Conservation (phyloP, 495 filamentous ascomycete genomes). For the Extremus antarcticus region DNA sequence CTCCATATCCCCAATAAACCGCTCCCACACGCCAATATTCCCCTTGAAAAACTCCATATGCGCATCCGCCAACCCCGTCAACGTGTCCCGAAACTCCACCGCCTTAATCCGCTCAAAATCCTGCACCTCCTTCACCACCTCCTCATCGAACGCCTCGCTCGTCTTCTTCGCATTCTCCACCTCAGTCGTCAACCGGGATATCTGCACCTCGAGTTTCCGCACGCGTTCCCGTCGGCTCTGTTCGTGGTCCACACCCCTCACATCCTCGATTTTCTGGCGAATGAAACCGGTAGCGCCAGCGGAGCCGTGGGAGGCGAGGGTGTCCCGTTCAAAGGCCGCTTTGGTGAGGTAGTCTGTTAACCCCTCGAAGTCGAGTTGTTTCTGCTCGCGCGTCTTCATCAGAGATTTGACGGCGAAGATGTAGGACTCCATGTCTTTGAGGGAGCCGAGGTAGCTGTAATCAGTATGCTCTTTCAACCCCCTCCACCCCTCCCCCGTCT, state of each 20-base stretch:
- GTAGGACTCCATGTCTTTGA: constrained; percentile 91
- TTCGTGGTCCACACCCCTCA: constrained; percentile 93
- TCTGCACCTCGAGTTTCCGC: constrained; percentile 80
- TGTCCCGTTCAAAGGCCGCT: constrained; percentile 76
- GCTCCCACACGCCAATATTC: constrained; percentile 77
- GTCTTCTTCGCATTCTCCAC: constrained; percentile 75
- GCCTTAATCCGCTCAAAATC: constrained; percentile 97
- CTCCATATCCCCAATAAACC: constrained; percentile 82
- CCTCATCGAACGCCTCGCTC: constrained; percentile 83
- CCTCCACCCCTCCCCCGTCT: constrained; percentile 63
- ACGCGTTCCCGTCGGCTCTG: constrained; percentile 74
- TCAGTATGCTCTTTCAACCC: constrained; percentile 83
- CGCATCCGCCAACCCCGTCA: constrained; percentile 70
- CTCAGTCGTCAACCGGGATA: constrained; percentile 77
- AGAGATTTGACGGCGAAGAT: constrained; percentile 71
- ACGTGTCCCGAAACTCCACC: constrained; percentile 77
- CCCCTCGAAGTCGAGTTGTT: constrained; percentile 94
- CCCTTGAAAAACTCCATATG: constrained; percentile 79
- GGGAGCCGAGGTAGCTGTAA: constrained; percentile 81
- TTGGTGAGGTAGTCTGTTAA: constrained; percentile 92
- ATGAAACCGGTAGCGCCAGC: constrained; percentile 74
- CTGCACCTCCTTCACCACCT: constrained; percentile 80
- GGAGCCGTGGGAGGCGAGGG: constrained; percentile 55
- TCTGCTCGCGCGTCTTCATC: constrained; percentile 89
- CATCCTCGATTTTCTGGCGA: constrained; percentile 89